Percentiles rank a stretch among this genome's conserved stretches.
These are phyloP conservation scores for Cornus kousa DNA, from an alignment of 148 eudicot genomes.

Conservation along the genomic window DNA sequence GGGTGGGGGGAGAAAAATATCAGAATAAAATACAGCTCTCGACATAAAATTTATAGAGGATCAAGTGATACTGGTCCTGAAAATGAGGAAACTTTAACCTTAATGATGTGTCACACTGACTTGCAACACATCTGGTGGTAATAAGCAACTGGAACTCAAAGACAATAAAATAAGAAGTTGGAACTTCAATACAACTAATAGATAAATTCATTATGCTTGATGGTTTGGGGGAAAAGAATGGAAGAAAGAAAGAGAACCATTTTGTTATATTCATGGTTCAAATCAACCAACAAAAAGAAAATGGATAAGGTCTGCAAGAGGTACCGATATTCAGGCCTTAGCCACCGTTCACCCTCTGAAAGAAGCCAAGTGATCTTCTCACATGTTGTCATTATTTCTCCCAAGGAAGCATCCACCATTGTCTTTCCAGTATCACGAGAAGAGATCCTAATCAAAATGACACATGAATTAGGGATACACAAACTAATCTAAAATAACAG, in stretches of 20 bases:
- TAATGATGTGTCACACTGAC: background rate
- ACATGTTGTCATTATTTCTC: constrained; percentile 99
- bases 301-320: background rate
- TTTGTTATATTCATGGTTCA: background rate
- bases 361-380: constrained; percentile 97
- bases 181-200: background rate
- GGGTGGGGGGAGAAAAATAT: no score
- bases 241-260: background rate
- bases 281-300: background rate
- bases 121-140: background rate
- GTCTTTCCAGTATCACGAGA: constrained; percentile 99
- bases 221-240: no score
- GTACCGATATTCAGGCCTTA: constrained; percentile 95
- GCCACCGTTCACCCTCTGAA: constrained; percentile 96
- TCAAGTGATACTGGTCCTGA: background rate
- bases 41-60: background rate
- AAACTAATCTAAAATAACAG: background rate
- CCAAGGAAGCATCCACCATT: constrained; percentile 98
- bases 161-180: background rate
- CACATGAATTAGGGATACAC: background rate
- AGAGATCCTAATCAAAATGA: constrained; percentile 53
- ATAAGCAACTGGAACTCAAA: background rate
- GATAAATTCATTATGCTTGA: background rate
- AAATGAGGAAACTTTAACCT: background rate
- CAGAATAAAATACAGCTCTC: background rate